Evolutionary conservation across 1,284 basidiomycete genomes (phyloP), one percentile per base, ranked within the genome.

Genomic region (Ceratobasidium sp.): DNA sequence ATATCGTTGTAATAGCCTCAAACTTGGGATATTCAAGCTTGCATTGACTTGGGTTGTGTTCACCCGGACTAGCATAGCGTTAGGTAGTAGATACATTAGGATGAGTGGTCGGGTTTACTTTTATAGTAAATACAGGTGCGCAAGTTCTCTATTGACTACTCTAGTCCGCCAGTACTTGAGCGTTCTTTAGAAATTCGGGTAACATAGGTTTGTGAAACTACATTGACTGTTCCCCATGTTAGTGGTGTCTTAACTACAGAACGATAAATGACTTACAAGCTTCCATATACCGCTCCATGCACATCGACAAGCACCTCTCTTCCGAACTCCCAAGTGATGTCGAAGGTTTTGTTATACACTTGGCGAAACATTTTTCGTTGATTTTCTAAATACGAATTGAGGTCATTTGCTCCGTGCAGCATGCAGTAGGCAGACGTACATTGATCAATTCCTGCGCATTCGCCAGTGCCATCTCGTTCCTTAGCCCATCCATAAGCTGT

Each of bases 381-480:
- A 79, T 79, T 79, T 79, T 79, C 78, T 79, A 69, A 25, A 25
- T 19, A 40, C 37, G 2, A 22, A 43, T 7, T 25, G 34, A 17
- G 17, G 11, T 29, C 3, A 17, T 4, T 34, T 8, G 49, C 8
- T 22, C 19, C n/a, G n/a, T 15, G 6, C 43, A 29, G 7, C 19
- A 25, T 37, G 9, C 1, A 56, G 5, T 7, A 9, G 11, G 22
- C 25, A 57, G 15, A 43, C 88, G 76, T 80, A 94, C 93, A 78
- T 90, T 92, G 83, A 95, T 91, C 75, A 95, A 89, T 80, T 94
- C 92, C 82, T 95, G 94, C 0, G 91, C 93, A 79, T 92, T 93
- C 1, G 88, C 87, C 22, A 94, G 84, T 2, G 90, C 92, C 77
- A 95, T 86, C 84, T 95, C 92, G 68, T 87, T 87, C 56, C 89